phyloP scores from a whole-genome alignment of 2,329 filamentous ascomycete genomes.

The Epichloe brachyelytri region DNA sequence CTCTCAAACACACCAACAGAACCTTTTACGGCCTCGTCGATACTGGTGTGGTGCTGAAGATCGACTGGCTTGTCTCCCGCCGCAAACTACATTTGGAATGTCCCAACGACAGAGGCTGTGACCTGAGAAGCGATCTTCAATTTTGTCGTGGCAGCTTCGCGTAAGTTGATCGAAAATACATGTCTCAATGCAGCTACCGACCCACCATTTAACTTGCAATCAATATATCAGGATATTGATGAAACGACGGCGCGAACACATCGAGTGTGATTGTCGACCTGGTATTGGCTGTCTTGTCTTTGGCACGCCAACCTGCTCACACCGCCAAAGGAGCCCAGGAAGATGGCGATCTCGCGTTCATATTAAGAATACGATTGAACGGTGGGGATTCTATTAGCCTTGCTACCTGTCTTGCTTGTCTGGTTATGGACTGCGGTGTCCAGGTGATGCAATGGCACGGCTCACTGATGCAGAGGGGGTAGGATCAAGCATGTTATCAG shows the following conservation, averaged over 20 bases:
- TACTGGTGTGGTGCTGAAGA: constrained; percentile 52
- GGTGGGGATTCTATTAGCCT: constrained; percentile 34
- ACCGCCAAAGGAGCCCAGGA: constrained; percentile 32
- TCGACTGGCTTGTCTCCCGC: constrained; percentile 56
- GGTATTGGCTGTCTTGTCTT: constrained; percentile 43
- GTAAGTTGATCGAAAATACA: constrained; percentile 23
- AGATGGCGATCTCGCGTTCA: constrained; percentile 32
- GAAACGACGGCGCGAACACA: constrained; percentile 44
- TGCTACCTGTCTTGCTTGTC: constrained; percentile 20
- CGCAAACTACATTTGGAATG: constrained; percentile 51
- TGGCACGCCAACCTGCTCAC: constrained; percentile 33
- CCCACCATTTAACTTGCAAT: not conserved
- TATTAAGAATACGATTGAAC: constrained; percentile 29
- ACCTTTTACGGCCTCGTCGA: constrained; percentile 52
- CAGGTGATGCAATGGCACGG: not conserved
- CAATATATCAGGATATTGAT: constrained; percentile 35
- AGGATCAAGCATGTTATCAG: too few species aligned
- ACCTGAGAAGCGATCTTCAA: constrained; percentile 43
- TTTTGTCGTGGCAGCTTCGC: constrained; percentile 48
- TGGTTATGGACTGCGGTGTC: not conserved
- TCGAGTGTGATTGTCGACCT: constrained; percentile 46
- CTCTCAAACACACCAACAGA: constrained; percentile 52
- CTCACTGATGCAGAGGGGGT: not conserved
- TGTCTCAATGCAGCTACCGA: not conserved
- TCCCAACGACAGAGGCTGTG: constrained; percentile 44